Base-by-base conservation (phyloP, 2,329 filamentous ascomycete genomes). In the Aspergillus sp. region DNA sequence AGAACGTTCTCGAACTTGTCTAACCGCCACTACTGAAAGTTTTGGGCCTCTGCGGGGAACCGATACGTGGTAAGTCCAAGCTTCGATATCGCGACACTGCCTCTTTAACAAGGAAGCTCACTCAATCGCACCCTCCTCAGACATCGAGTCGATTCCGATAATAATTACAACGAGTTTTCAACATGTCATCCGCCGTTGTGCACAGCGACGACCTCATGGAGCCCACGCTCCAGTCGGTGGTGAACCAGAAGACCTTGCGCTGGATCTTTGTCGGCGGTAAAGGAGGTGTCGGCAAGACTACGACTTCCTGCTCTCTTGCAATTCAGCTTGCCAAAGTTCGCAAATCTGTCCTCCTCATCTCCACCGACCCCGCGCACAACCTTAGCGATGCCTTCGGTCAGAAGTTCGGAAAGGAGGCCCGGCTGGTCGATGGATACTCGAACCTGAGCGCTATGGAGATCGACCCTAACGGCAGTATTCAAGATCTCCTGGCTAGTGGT, bases 201-300 rank as follows among this genome's bases (percentile, higher is more conserved):
- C 71, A 75, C 52, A 77, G 79, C 67, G 88, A 90, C 78, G 90
- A 92, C 75, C 83, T 86, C 57, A 88, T 98, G 81, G 93, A 96
- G 82, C 93, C 95, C 51, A 92, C 91, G 55, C 90, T 99, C 72
- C 91, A 97, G 81, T 90, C 91, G 66, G 92, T 99, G 74, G 87
- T 99, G 71, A 92, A 96, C 82, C 95, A 99, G 79, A 92, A 92
- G 78, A 89, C 91, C 36, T 88, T 99, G 58, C 91, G 95, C 76
- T 99, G 95, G 95, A 96, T 99, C 80, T 99, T 99, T 73, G 95
- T 99, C 62, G 95, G 95, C 72, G 95, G 95, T 68, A 99, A 99
- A 81, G 95, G 95, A 73, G 95, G 95, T 75, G 95, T 99, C 49
- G 95, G 95, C 77, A 99, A 99, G 84, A 99, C 95, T 27, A 99